Evolutionary conservation across 2,329 filamentous ascomycete genomes (phyloP), one percentile per base, ranked within the genome.

Genomic region (Colletotrichum orbiculare): DNA sequence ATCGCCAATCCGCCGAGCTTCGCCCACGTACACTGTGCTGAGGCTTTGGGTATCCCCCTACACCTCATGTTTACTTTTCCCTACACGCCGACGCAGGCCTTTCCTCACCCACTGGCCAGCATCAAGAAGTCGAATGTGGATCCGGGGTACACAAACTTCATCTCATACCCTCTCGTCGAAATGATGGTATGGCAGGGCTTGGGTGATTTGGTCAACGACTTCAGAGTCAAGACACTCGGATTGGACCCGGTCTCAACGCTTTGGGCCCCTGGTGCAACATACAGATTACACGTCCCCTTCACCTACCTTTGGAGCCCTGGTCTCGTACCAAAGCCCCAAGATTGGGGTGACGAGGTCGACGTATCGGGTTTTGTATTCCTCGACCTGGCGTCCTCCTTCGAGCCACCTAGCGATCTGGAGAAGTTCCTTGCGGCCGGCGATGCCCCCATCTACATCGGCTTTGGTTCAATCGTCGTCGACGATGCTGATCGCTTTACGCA

Each of bases 121-220:
- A 90, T 95, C 75, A 91, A 90, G 72, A 85, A 85, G 66, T 88
- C 85, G 13, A 92, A 93, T 68, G 86, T 93, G 8, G 90, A 94
- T 70, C 82, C 86, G 1, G 87, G 87, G 17, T 92, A 92, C 72
- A 88, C 89, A 11, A 96, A 95, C 75, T 93, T 92, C 73, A 92
- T 95, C 74, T 91, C 87, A 2, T 96, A 94, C 73, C 89, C 91
- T 0, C 78, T 95, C 41, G 91, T 95, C 1, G 92, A 95, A 73
- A 90, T 93, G 87, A 92, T 95, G 85, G 91, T 93, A 1, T 97
- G 94, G 94, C 93, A 97, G 76, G 94, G 94, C 0, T 82, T 95
- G 1, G 92, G 92, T 2, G 92, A 94, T 73, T 78, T 95, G 35
- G 86, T 95, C 68, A 95, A 95, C 71, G 81, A 87, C 35, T 93